Conservation (phyloP, 371 early-diverging fungal genomes). For the Mucor circinelloides region DNA sequence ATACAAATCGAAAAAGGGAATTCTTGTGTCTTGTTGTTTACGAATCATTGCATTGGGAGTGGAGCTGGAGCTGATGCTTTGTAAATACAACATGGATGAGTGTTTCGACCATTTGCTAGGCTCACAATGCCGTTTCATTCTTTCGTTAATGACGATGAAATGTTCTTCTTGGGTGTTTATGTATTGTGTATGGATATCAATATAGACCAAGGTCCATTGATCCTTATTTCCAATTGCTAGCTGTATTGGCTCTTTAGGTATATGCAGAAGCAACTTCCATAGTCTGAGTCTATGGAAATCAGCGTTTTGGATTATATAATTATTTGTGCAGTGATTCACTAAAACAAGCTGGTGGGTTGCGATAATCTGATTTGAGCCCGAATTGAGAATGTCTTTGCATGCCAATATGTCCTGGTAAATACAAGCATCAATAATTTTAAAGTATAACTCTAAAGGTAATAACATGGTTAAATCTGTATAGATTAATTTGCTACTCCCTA, state of each 20-base stretch:
- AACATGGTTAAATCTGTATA: not conserved
- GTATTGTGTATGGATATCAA: slow-evolving; percentile 6
- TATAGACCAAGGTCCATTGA: slow-evolving; percentile 11
- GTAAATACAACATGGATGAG: not conserved
- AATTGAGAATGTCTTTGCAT: slow-evolving; percentile 4
- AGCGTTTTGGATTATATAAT: slow-evolving; percentile 3
- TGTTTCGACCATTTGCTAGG: slow-evolving; percentile 8
- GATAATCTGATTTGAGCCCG: not conserved
- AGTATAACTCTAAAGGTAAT: slow-evolving; percentile 7
- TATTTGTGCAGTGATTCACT: slow-evolving; percentile 1
- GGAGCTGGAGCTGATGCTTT: not conserved
- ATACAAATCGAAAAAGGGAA: slow-evolving; percentile 12
- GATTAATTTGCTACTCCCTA: not conserved
- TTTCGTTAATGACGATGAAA: slow-evolving; percentile 12
- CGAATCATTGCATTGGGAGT: too few relatives aligned
- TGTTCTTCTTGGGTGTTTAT: slow-evolving; percentile 1
- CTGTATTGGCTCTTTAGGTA: slow-evolving; percentile 14
- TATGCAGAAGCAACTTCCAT: slow-evolving; percentile 8
- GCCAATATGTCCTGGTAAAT: slow-evolving; percentile 4
- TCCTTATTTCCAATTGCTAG: slow-evolving; percentile 9
- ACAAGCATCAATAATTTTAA: not conserved
- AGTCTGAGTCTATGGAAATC: slow-evolving; percentile 7
- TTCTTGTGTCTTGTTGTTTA: not conserved
- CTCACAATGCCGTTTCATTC: slow-evolving; percentile 2
- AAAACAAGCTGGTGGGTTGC: slow-evolving; percentile 1